Evolutionary conservation across 805 yeast genomes (phyloP), one percentile per base, ranked within the genome.

Genomic region (Komagataella kurtzmanii): DNA sequence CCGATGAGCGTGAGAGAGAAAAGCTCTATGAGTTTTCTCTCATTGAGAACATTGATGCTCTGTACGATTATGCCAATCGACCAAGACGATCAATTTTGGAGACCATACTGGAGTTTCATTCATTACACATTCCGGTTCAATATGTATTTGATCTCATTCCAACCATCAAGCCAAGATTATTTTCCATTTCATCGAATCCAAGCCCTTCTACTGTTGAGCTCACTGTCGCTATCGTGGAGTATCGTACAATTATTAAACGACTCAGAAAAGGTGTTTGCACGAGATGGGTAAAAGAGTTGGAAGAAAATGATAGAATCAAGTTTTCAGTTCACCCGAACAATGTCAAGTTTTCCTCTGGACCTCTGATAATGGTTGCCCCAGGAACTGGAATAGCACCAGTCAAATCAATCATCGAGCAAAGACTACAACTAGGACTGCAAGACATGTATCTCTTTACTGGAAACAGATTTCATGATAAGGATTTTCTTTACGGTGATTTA

Each of bases 301-400:
- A 60, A 1, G 59, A 53, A 0, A 80, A 79, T 1, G 85, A 79
- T 55, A 55, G 65, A 6, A 59, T 90, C 1, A 66, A 77, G 12
- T 81, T 77, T 54, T 74, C 78, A 23, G 55, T 83, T 7, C 74
- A 76, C 52, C 63, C 66, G 30, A 77, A 81, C 55, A 64, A 70
- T 12, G 55, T 80, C 47, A 65, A 65, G 45, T 67, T 75, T 12
- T 53, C 47, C 63, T 24, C 56, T 3, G 61, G 54, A 2, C 85
- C 96, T 0, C 66, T 85, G 23, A 67, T 93, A 3, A 70, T 91
- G 76, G 74, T 91, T 3, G 84, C 91, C 1, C 95, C 99, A 0
- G 99, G 99, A 3, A 95, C 98, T 0, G 99, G 99, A 2, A 72
- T 93, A 8, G 99, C 99, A 0, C 99, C 99, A 2, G 80, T 91